Evolutionary conservation across 1,284 basidiomycete species (phyloP).

Genomic region (Apiotrichum sp.): DNA sequence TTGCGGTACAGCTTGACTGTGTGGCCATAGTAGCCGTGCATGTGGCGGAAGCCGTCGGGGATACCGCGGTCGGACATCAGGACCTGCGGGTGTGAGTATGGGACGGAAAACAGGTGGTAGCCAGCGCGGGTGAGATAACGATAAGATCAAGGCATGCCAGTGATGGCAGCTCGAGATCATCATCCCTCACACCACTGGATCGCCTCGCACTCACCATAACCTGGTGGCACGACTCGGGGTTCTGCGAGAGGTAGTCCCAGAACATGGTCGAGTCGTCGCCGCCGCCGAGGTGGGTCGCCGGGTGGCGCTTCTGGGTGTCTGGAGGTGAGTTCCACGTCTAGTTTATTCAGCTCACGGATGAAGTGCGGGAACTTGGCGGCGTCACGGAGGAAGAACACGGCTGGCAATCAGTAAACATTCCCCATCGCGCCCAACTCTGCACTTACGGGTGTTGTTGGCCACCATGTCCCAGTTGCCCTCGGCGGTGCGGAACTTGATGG

Average conservation of each 20-base stretch:
- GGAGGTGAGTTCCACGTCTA: neutral
- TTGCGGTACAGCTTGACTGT: conserved; percentile 83
- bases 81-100: conserved; percentile 14
- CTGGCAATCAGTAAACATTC: neutral
- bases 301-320: conserved; percentile 64
- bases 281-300: conserved; percentile 48
- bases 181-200: too few relatives aligned
- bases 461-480: conserved; percentile 89
- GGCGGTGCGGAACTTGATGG: conserved; percentile 81
- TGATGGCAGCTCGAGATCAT: too few relatives aligned
- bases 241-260: conserved; percentile 84
- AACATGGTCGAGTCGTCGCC: conserved; percentile 43
- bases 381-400: conserved; percentile 15
- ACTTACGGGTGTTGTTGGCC: conserved; percentile 65
- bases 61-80: conserved; percentile 70
- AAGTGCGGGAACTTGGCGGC: conserved; percentile 58
- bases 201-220: conserved; percentile 53
- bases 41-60: conserved; percentile 62
- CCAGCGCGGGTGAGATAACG: too few relatives aligned
- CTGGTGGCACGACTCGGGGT: conserved; percentile 87
- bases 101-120: too few relatives aligned
- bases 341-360: conserved; percentile 61
- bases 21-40: conserved; percentile 89
- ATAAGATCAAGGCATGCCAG: too few relatives aligned
- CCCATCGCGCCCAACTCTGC: neutral